These are phyloP conservation scores for Bipolaris zeicola DNA, from an alignment of 2,329 filamentous ascomycete genomes.

Conservation along the genomic window DNA sequence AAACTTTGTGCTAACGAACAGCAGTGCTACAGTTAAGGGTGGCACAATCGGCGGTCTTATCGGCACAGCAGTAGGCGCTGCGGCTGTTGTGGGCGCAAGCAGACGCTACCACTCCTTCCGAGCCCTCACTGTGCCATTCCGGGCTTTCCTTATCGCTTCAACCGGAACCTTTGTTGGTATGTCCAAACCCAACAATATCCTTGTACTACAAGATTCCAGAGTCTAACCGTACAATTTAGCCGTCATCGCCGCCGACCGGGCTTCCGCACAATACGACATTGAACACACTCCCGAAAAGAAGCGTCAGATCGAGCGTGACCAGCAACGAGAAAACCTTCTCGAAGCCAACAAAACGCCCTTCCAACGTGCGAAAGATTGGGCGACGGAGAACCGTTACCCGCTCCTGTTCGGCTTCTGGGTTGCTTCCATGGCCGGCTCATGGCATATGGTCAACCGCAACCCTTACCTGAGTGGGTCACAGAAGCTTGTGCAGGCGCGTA, in stretches of 20 bases:
- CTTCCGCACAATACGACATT: slow-evolving; percentile 73
- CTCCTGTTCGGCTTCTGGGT: slow-evolving; percentile 85
- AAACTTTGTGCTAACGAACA: slow-evolving; percentile 17
- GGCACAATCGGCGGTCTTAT: slow-evolving; percentile 73
- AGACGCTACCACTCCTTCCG: slow-evolving; percentile 79
- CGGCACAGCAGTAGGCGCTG: slow-evolving; percentile 70
- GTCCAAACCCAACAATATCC: slow-evolving; percentile 12
- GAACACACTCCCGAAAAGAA: slow-evolving; percentile 64
- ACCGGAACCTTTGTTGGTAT: slow-evolving; percentile 76
- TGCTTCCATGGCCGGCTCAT: slow-evolving; percentile 75
- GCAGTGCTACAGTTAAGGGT: slow-evolving; percentile 74
- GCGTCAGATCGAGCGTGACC: slow-evolving; percentile 36
- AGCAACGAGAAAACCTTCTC: slow-evolving; percentile 46
- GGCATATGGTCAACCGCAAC: slow-evolving; percentile 78
- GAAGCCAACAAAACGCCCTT: slow-evolving; percentile 61
- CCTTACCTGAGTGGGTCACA: slow-evolving; percentile 75
- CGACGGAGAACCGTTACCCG: slow-evolving; percentile 79
- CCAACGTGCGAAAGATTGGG: slow-evolving; percentile 73
- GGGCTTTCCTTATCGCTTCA: slow-evolving; percentile 85
- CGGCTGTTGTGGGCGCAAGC: slow-evolving; percentile 70
- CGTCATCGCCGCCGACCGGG: slow-evolving; percentile 83
- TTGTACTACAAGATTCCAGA: not conserved
- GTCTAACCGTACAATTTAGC: slow-evolving; percentile 41
- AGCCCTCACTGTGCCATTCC: slow-evolving; percentile 84
- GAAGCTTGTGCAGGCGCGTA: slow-evolving; percentile 92